Conservation (phyloP, 2,329 filamentous ascomycete genomes). For the Fusarium dlaminii region DNA sequence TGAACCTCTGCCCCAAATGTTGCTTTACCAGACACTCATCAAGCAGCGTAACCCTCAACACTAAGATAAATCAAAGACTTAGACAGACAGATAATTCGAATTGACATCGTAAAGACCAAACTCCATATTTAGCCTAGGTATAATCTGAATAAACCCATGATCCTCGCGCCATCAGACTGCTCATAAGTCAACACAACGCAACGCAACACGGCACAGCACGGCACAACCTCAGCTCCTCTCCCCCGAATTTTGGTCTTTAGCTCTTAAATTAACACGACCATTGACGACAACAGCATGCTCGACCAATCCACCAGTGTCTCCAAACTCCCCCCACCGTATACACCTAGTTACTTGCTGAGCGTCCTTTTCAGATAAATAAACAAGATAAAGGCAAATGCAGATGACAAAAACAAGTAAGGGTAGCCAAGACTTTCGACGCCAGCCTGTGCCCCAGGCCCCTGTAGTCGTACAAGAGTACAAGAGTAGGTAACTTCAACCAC, state of each 20-base stretch:
- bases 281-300: constrained; percentile 25
- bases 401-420: constrained; percentile 17
- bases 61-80: neutral
- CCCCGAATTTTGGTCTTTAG: constrained; percentile 6
- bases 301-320: constrained; percentile 9
- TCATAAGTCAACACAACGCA: constrained; percentile 5
- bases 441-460: constrained; percentile 37
- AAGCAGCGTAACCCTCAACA: neutral
- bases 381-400: constrained; percentile 18
- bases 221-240: neutral
- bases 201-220: neutral
- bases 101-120: constrained; percentile 27
- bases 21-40: neutral
- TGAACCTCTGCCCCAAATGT: neutral
- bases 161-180: constrained; percentile 34
- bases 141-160: constrained; percentile 39
- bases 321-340: constrained; percentile 23
- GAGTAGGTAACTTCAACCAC: constrained; percentile 45
- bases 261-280: constrained; percentile 22
- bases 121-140: constrained; percentile 42
- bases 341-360: constrained; percentile 24
- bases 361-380: constrained; percentile 26
- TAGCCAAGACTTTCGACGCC: constrained; percentile 34
- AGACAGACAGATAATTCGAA: neutral
- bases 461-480: constrained; percentile 50